Evolutionary conservation across 495 filamentous ascomycete genomes (phyloP).

Genomic region (Trichocladium uniseriatum): DNA sequence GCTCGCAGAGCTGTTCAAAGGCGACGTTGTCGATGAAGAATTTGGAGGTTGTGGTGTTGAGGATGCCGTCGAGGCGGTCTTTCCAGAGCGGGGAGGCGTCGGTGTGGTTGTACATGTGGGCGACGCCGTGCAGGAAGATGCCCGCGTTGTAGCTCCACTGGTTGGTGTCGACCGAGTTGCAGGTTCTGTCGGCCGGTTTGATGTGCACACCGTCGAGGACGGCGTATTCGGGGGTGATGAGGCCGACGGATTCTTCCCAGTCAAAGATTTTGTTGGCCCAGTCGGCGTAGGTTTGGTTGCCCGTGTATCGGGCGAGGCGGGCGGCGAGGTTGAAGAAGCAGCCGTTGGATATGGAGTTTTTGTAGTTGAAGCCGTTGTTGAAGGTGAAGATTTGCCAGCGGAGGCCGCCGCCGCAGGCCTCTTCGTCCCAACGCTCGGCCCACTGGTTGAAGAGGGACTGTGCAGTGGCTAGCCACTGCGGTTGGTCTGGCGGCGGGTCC

Average conservation of each 20-base stretch:
- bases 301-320: constrained; percentile 63
- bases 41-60: constrained; percentile 44
- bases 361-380: constrained; percentile 72
- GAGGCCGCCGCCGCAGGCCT: constrained; percentile 64
- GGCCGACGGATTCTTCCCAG: constrained; percentile 52
- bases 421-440: constrained; percentile 56
- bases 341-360: constrained; percentile 72
- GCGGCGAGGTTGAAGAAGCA: constrained; percentile 77
- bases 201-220: constrained; percentile 61
- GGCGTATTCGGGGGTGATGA: constrained; percentile 52
- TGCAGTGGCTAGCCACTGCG: constrained; percentile 69
- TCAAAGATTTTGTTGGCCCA: constrained; percentile 67
- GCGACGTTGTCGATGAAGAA: constrained; percentile 53
- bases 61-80: constrained; percentile 44
- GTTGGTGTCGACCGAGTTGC: constrained; percentile 48
- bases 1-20: constrained; percentile 63
- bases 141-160: constrained; percentile 75
- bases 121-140: constrained; percentile 62
- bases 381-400: constrained; percentile 80
- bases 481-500: constrained; percentile 50
- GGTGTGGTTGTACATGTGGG: constrained; percentile 68
- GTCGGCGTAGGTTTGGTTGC: constrained; percentile 63
- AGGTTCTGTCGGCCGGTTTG: constrained; percentile 34
- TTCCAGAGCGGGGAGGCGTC: constrained; percentile 48
- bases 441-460: constrained; percentile 72